Conservation (phyloP, 495 filamentous ascomycete genomes). For the Glonium stellatum region DNA sequence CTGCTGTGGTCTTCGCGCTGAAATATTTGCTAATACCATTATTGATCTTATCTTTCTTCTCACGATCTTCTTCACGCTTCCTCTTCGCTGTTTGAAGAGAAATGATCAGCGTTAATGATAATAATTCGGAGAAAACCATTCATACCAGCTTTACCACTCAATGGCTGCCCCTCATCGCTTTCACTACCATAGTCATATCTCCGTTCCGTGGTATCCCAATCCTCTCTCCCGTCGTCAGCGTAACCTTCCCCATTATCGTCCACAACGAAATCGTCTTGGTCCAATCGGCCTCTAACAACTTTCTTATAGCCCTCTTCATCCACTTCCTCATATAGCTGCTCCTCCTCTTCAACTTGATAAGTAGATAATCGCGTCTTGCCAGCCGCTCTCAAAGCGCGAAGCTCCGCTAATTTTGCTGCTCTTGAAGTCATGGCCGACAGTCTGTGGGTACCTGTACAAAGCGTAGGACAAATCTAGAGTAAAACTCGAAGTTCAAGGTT, state of each 20-base stretch:
- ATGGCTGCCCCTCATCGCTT: conserved; percentile 61
- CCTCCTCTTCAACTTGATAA: conserved; percentile 83
- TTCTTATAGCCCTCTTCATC: conserved; percentile 98
- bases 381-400: conserved; percentile 73
- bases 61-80: conserved; percentile 82
- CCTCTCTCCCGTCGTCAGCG: conserved; percentile 93
- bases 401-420: conserved; percentile 57
- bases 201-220: conserved; percentile 70
- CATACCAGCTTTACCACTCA: conserved; percentile 58
- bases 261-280: conserved; percentile 95
- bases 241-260: conserved; percentile 51
- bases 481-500: neutral
- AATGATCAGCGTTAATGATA: neutral
- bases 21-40: conserved; percentile 92
- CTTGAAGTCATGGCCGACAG: conserved; percentile 29
- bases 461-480: neutral
- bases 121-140: neutral
- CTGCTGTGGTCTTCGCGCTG: conserved; percentile 59
- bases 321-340: conserved; percentile 87
- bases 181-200: conserved; percentile 57
- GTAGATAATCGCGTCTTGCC: conserved; percentile 83
- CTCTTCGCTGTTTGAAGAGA: conserved; percentile 56
- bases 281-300: conserved; percentile 78
- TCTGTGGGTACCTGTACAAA: conserved; percentile 3
- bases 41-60: conserved; percentile 78